phyloP scores from a whole-genome alignment of 129 eudicot genomes.

The Oenanthe sinensis region DNA sequence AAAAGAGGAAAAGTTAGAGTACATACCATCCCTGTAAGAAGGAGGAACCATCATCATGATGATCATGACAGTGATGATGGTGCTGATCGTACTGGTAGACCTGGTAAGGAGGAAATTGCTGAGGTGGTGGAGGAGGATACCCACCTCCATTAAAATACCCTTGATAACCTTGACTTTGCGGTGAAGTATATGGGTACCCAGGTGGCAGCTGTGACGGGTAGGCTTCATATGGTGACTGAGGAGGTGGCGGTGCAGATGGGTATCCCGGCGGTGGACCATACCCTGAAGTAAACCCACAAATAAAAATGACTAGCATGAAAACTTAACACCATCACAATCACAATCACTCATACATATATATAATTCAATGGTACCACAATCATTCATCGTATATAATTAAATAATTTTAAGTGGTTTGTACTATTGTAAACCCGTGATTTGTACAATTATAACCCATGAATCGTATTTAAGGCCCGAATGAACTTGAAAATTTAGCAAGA shows the following conservation, averaged over 20 bases:
- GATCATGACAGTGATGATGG: constrained; percentile 17
- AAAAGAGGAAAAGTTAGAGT: not conserved
- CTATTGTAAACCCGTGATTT: too few species aligned
- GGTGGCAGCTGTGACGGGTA: constrained; percentile 22
- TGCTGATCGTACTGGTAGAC: constrained; percentile 37
- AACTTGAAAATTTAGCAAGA: too few species aligned
- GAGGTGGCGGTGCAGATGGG: constrained; percentile 31
- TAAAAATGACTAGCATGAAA: not conserved
- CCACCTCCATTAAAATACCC: constrained; percentile 45
- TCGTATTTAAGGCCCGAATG: too few species aligned
- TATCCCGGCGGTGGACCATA: constrained; percentile 38
- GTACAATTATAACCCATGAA: too few species aligned
- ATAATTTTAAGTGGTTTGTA: too few species aligned
- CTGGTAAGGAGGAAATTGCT: constrained; percentile 23
- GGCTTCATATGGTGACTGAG: constrained; percentile 16
- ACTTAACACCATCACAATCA: not conserved
- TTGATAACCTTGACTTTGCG: constrained; percentile 30
- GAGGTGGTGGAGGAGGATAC: constrained; percentile 40
- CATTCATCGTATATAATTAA: not conserved
- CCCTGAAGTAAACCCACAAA: constrained; percentile 10
- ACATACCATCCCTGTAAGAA: constrained; percentile 45
- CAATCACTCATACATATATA: not conserved
- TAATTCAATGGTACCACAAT: not conserved
- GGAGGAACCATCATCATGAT: constrained; percentile 23
- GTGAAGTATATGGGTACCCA: constrained; percentile 26